Evolutionary conservation across 169 alveolate species (phyloP).

Genomic region (Besnoitia besnoiti): DNA sequence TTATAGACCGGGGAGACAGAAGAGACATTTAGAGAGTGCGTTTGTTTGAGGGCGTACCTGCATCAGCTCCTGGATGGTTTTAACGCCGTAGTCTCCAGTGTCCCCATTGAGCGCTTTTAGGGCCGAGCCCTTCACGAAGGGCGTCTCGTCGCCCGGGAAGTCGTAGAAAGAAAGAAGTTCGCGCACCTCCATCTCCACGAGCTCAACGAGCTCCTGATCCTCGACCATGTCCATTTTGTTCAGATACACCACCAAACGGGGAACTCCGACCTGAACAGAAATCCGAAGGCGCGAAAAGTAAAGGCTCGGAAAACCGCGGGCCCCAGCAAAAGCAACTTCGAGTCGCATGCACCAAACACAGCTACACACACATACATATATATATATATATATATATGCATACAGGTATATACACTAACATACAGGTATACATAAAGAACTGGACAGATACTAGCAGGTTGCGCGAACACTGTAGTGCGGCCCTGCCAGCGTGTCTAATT

Average conservation of each 20-base stretch:
- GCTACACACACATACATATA: not conserved
- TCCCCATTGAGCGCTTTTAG: slow-evolving; percentile 86
- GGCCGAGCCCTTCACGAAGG: slow-evolving; percentile 93
- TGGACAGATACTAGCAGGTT: too few species aligned
- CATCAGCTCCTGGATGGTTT: slow-evolving; percentile 83
- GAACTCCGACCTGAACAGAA: slow-evolving; percentile 68
- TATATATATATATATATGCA: not conserved
- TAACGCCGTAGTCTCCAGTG: slow-evolving; percentile 76
- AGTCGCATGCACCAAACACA: not conserved
- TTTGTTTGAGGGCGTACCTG: slow-evolving; percentile 60
- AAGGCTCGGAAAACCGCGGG: not conserved
- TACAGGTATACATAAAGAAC: too few species aligned
- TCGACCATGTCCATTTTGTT: slow-evolving; percentile 93
- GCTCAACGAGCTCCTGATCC: slow-evolving; percentile 92
- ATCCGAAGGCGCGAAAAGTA: not conserved
- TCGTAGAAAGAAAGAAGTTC: slow-evolving; percentile 47
- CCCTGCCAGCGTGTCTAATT: too few species aligned
- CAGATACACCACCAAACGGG: slow-evolving; percentile 88
- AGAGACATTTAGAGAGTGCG: too few species aligned
- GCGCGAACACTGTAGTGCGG: too few species aligned
- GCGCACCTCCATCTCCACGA: slow-evolving; percentile 94
- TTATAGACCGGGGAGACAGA: too few species aligned
- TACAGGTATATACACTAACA: not conserved
- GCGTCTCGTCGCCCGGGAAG: slow-evolving; percentile 82
- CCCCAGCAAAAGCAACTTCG: not conserved